Percentiles rank a stretch among this genome's conserved stretches.
Conservation (phyloP, 768 basidiomycete genomes). For the Artomyces pyxidatus region DNA sequence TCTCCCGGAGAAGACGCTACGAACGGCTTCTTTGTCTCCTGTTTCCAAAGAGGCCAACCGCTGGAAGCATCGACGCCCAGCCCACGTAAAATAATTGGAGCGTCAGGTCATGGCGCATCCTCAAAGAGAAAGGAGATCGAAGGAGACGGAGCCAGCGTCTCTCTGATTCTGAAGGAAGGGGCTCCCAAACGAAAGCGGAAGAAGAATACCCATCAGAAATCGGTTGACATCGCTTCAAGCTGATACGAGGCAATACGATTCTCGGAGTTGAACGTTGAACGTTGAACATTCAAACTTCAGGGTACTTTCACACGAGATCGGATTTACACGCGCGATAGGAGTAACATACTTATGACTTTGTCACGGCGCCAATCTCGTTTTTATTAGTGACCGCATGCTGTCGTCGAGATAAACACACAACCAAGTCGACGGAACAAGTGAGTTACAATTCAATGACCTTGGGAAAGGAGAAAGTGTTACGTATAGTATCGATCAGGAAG, state of each 20-base stretch:
- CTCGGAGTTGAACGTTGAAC: no score
- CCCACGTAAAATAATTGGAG: neutral
- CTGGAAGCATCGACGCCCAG: neutral
- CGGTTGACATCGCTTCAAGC: neutral
- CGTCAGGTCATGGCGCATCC: neutral
- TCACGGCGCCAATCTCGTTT: neutral
- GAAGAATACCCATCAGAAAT: neutral
- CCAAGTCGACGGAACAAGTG: slow-evolving; percentile 12
- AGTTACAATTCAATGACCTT: slow-evolving; percentile 17
- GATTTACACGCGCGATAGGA: neutral
- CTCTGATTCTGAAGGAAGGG: neutral
- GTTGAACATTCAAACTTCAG: no score
- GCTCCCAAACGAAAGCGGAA: slow-evolving; percentile 3
- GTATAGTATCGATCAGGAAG: slow-evolving; percentile 16
- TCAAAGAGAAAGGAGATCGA: slow-evolving; percentile 6
- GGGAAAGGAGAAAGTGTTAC: slow-evolving; percentile 15
- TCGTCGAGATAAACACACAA: slow-evolving; percentile 12
- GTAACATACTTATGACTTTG: neutral
- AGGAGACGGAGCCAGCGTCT: neutral
- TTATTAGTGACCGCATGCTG: slow-evolving; percentile 13
- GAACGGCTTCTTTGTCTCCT: slow-evolving; percentile 98
- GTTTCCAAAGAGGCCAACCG: slow-evolving; percentile 45
- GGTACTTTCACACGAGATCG: neutral
- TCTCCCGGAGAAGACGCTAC: slow-evolving; percentile 77
- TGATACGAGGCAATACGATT: no score